A percentile compares a stretch with the other conserved stretches of the same genome.
Evolutionary conservation across 208 protist genomes (phyloP).

Genomic region (Crithidia bombi): DNA sequence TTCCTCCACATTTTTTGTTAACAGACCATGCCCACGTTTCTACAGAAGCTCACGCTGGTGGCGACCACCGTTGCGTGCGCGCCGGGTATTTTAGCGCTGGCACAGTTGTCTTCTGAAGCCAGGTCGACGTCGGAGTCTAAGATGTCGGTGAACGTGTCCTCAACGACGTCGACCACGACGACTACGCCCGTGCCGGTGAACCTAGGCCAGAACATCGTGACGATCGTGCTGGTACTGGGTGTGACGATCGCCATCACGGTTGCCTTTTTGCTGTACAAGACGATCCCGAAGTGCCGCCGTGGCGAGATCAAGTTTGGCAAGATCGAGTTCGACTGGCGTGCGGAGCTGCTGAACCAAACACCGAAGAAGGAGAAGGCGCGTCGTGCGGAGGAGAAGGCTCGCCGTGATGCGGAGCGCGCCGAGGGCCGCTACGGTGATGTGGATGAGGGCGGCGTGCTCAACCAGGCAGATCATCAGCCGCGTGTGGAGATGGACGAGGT

Average conservation of each 20-base stretch:
- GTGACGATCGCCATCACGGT: slow-evolving; percentile 27
- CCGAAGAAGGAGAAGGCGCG: slow-evolving; percentile 38
- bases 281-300: slow-evolving; percentile 40
- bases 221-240: slow-evolving; percentile 51
- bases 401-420: slow-evolving; percentile 24
- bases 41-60: background rate
- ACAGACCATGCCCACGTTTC: background rate
- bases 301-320: slow-evolving; percentile 46
- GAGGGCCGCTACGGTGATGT: background rate
- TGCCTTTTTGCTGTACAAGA: slow-evolving; percentile 27
- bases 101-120: background rate
- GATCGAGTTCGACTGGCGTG: slow-evolving; percentile 55
- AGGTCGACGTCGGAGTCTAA: background rate
- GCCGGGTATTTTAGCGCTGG: background rate
- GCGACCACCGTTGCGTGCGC: background rate
- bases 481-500: background rate
- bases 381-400: slow-evolving; percentile 28
- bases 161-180: background rate
- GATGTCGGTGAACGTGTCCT: background rate
- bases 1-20: background rate
- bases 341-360: slow-evolving; percentile 49
- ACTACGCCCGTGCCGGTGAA: slow-evolving; percentile 23
- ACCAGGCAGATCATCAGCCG: background rate
- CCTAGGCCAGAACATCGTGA: slow-evolving; percentile 47
- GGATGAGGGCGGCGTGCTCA: background rate